A percentile compares a stretch with the other conserved stretches of the same genome.
Evolutionary conservation across 129 eudicot species (phyloP).

Genomic region (Saussurea involucrata): DNA sequence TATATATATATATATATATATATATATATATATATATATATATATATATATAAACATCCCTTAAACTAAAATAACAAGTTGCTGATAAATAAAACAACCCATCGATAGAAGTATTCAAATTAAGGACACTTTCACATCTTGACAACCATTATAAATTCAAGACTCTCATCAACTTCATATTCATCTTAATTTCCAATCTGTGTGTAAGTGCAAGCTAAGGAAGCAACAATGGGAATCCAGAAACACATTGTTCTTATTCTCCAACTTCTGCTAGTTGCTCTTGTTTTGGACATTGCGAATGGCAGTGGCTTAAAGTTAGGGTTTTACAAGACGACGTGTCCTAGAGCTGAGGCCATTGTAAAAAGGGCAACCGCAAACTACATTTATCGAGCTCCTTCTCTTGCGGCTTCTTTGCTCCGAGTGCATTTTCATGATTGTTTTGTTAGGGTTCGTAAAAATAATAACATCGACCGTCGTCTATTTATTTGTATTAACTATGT

Average conservation of each 20-base stretch:
- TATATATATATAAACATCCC: too few relatives aligned
- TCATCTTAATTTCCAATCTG: background rate
- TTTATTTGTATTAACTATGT: too few relatives aligned
- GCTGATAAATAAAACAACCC: too few relatives aligned
- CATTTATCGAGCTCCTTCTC: conserved; percentile 49
- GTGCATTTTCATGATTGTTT: conserved; percentile 85
- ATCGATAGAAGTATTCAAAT: too few relatives aligned
- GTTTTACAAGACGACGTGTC: conserved; percentile 52
- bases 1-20: too few relatives aligned
- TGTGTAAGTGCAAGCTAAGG: background rate
- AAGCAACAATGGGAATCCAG: conserved; percentile 3
- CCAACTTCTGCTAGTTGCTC: conserved; percentile 30
- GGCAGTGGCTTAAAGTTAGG: conserved; percentile 29
- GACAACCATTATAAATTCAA: too few relatives aligned
- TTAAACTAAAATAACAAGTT: too few relatives aligned
- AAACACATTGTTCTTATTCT: conserved; percentile 21
- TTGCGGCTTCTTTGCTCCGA: conserved; percentile 64
- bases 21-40: too few relatives aligned
- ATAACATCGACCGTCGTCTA: too few relatives aligned
- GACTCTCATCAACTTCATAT: too few relatives aligned
- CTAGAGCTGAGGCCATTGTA: conserved; percentile 43
- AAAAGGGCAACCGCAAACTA: conserved; percentile 21
- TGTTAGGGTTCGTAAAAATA: conserved; percentile 56
- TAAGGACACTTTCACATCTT: too few relatives aligned
- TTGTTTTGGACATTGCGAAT: conserved; percentile 26